Percentiles rank a stretch among this genome's conserved stretches.
phyloP scores from a whole-genome alignment of 208 protist genomes.

The Trichomonas tenax region DNA sequence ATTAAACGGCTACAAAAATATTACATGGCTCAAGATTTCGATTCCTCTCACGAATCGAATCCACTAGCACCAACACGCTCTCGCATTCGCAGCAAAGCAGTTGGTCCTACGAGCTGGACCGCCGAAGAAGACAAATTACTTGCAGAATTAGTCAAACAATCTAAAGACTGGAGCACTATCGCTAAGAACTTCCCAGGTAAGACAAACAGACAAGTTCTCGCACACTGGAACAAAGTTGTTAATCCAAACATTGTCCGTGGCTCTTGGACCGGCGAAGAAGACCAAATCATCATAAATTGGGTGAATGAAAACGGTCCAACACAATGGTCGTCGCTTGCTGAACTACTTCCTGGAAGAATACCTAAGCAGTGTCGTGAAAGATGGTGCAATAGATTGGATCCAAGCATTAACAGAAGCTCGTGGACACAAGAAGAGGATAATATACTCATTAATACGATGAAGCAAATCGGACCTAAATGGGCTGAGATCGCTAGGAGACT shows the following conservation, averaged over 20 bases:
- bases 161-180: background rate
- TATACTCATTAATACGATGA: slow-evolving; percentile 34
- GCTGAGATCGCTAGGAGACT: slow-evolving; percentile 38
- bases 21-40: too few relatives aligned
- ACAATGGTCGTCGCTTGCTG: slow-evolving; percentile 36
- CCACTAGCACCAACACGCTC: background rate
- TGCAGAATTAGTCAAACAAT: background rate
- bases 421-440: slow-evolving; percentile 42
- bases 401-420: slow-evolving; percentile 32
- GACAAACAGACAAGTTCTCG: background rate
- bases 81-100: background rate
- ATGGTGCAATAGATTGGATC: too few relatives aligned
- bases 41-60: too few relatives aligned
- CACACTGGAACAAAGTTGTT: background rate
- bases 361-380: slow-evolving; percentile 46
- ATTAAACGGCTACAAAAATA: too few relatives aligned
- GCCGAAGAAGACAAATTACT: background rate
- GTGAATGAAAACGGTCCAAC: slow-evolving; percentile 26
- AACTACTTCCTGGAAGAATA: slow-evolving; percentile 29
- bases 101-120: background rate
- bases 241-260: background rate
- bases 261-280: slow-evolving; percentile 26
- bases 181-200: background rate
- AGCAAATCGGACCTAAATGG: slow-evolving; percentile 35
- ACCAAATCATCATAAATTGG: slow-evolving; percentile 29